Conservation (phyloP, 2,329 filamentous ascomycete species). For the Colletotrichum echinochloae region DNA sequence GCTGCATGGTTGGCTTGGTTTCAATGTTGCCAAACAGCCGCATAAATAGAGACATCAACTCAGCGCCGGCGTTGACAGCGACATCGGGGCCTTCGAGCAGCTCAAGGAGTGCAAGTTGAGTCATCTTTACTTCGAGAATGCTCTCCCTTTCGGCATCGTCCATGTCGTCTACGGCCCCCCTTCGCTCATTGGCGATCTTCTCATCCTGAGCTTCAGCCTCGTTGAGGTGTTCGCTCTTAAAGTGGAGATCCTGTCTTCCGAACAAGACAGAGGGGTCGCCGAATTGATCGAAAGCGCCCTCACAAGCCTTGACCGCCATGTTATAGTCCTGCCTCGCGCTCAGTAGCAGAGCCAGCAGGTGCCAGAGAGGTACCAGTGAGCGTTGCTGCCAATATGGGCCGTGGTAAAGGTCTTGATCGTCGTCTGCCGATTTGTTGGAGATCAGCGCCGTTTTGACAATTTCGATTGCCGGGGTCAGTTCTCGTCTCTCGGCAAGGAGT, state of each 20-base stretch:
- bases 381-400: constrained; percentile 72
- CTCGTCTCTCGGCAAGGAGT: constrained; percentile 89
- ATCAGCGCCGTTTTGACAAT: constrained; percentile 82
- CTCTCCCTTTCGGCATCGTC: constrained; percentile 85
- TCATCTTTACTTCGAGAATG: constrained; percentile 96
- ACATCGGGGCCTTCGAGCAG: constrained; percentile 84
- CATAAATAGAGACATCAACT: constrained; percentile 84
- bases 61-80: constrained; percentile 89
- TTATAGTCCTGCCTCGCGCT: constrained; percentile 88
- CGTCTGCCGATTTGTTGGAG: constrained; percentile 63
- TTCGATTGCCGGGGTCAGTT: constrained; percentile 84
- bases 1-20: constrained; percentile 59
- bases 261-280: constrained; percentile 78
- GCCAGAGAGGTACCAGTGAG: constrained; percentile 84
- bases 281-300: constrained; percentile 92
- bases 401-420: constrained; percentile 57
- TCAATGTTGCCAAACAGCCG: constrained; percentile 76
- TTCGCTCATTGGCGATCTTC: constrained; percentile 44
- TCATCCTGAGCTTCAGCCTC: constrained; percentile 55
- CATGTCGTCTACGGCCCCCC: constrained; percentile 80
- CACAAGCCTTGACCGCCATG: constrained; percentile 84
- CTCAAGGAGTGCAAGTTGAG: constrained; percentile 87
- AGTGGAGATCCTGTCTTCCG: constrained; percentile 68
- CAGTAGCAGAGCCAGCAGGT: constrained; percentile 86
- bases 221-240: constrained; percentile 76